Evolutionary conservation across 1,284 basidiomycete species (phyloP).

Genomic region (Sanguinoderma infundibulare): DNA sequence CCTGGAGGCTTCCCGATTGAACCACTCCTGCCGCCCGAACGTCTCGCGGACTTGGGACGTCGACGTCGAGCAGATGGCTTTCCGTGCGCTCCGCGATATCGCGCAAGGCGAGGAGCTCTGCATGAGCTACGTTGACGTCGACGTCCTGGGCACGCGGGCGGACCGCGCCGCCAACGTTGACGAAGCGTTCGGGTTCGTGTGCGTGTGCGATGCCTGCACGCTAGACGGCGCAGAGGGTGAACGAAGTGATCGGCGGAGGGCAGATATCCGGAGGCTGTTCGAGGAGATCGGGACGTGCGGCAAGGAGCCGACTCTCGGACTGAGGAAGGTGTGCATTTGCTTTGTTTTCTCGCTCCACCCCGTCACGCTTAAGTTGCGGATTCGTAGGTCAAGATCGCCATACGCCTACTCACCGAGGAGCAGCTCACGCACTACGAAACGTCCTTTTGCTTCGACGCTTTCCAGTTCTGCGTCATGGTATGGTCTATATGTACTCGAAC

Average conservation of each 20-base stretch:
- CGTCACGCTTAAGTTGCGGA: background rate
- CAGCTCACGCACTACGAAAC: constrained; percentile 27
- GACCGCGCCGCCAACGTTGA: constrained; percentile 45
- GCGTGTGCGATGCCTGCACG: constrained; percentile 48
- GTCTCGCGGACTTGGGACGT: constrained; percentile 27
- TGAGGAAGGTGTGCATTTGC: constrained; percentile 25
- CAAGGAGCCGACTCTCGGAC: constrained; percentile 29
- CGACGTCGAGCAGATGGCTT: constrained; percentile 20
- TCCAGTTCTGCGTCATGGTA: constrained; percentile 31
- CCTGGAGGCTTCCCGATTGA: constrained; percentile 28
- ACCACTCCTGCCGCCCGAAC: constrained; percentile 34
- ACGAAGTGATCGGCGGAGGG: constrained; percentile 28
- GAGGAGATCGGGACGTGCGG: constrained; percentile 27
- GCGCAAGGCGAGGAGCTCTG: constrained; percentile 59
- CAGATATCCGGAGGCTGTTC: constrained; percentile 23
- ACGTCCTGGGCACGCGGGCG: constrained; percentile 42
- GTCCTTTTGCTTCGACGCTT: constrained; percentile 32
- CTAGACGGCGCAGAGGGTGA: constrained; percentile 19
- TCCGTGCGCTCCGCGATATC: constrained; percentile 40
- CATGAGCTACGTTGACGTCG: constrained; percentile 52
- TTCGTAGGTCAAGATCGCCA: constrained; percentile 26
- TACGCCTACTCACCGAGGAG: constrained; percentile 28
- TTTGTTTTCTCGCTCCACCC: too few species aligned
- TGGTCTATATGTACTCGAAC: background rate
- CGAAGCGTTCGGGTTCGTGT: constrained; percentile 58